Conservation (phyloP, 1,139 yeast species). For the Hyphopichia burtonii region DNA sequence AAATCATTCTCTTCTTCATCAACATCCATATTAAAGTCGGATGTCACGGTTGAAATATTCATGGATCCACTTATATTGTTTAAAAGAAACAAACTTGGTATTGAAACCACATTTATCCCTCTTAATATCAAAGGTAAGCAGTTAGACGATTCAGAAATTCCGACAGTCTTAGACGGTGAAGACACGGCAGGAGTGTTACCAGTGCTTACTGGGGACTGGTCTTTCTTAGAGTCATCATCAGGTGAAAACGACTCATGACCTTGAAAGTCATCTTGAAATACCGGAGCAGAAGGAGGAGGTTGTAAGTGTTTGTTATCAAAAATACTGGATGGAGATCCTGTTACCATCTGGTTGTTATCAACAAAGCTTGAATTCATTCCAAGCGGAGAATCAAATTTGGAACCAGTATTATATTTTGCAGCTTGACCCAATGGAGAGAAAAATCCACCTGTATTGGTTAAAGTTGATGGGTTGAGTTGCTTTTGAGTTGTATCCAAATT, state of each 20-base stretch:
- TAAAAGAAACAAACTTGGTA: constrained; percentile 51
- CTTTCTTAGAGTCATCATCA: background rate
- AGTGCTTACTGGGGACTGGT: background rate
- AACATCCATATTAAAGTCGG: constrained; percentile 33
- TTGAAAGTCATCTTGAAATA: background rate
- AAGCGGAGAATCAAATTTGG: constrained; percentile 10
- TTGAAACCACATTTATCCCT: constrained; percentile 57
- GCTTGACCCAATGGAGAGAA: constrained; percentile 20
- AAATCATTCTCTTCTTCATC: constrained; percentile 37
- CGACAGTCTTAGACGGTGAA: constrained; percentile 7
- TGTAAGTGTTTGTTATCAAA: background rate
- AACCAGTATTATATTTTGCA: constrained; percentile 6
- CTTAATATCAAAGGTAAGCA: constrained; percentile 64
- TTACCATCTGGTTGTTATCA: background rate
- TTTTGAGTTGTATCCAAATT: background rate
- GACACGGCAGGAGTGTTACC: constrained; percentile 1
- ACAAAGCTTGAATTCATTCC: background rate
- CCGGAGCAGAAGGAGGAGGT: background rate
- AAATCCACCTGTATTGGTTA: constrained; percentile 16
- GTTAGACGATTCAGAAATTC: constrained; percentile 42
- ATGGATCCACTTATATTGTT: constrained; percentile 24
- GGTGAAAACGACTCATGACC: background rate
- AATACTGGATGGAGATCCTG: background rate
- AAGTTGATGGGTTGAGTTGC: background rate
- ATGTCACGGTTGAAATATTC: constrained; percentile 14